Base-by-base conservation (phyloP, 2,329 filamentous ascomycete genomes). In the Sarocladiaceae sp. region DNA sequence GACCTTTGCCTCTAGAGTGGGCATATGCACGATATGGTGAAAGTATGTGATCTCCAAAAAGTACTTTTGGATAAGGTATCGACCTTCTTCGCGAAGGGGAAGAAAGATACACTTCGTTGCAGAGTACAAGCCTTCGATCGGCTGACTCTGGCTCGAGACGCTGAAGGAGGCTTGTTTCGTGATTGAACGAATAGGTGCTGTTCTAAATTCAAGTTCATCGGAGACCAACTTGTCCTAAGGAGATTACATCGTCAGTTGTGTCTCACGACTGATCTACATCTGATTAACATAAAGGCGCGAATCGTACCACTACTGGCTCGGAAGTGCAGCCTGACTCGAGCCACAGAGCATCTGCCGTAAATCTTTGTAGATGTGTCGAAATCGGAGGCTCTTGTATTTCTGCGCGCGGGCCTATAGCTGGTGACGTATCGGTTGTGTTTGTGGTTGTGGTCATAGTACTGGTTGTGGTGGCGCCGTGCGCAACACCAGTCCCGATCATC, bases 21-120 rank as follows among this genome's bases (percentile, higher is more conserved):
- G 44, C 8, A 31, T 23, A 17, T 48, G 44, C 10, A 48, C 13
- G 22, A 48, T 48, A 17, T 48, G 44, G 44, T 48, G 44, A 22
- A 48, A 48, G 26, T 48, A 48, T 4, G 12, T 48, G 26, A 48
- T 48, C 17, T 48, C 44, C 26, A 48, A 17, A 17, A 48, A 48
- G 26, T 48, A 48, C n/a, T 22, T 29, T 26, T 48, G 44, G 13
- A 28, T 48, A 12, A 48, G 28, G 23, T 48, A 48, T 13, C 26
- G 5, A 10, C 26, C 44, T 20, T 48, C 44, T 20, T 48, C 26
- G 11, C 44, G 17, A 6, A 48, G 17, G 4, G 44, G 44, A 4
- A 48, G 26, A 12, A 29, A 48, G 11, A 48, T 48, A 17, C 44
- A 33, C 33, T 48, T 48, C 4, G 22, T 15, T 4, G 44, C 22